Base-by-base conservation (phyloP, 306 rosid species). In the Macrotyloma uniflorum region DNA sequence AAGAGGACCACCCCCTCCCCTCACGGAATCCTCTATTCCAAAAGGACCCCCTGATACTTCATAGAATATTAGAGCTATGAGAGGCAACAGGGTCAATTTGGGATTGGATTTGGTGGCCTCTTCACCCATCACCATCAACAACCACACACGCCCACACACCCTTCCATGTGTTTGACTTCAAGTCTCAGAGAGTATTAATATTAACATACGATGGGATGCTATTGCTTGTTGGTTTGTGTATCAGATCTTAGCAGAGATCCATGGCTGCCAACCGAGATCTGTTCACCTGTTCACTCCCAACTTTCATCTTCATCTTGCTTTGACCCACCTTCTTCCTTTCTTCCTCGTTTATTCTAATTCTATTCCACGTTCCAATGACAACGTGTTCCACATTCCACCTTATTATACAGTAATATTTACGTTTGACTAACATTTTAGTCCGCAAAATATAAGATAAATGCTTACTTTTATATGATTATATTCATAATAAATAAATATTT, bases 11-110 rank as follows among this genome's bases (percentile, higher is more conserved):
- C 90, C 97, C 0, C 94, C 97, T 12, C 89, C 82, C 67, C 82
- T 85, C 13, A 94, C 96, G 0, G 98, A 90, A 80, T 94, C 98
- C 67, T 94, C 98, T 0, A 94, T 66, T 38, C 98, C 97, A 57
- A 94, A 90, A 46, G 98, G 97, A 79, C 98, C 97, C 1, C 98
- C 98, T 5, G 97, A 94, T 18, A 94, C 98, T 72, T 91, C 93
- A 49, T 94, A 94, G 93, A 94, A 94, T 30, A 94, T 94, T 38
- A 94, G 74, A 64, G 98, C 98, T 66, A 94, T 82, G 0, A 94
- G 94, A 82, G 98, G 98, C 11, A 90, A 70, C 16, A 94, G 8
- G 5, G 97, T 92, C n/a, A 94, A 72, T 79, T 92, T 94, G 32
- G 86, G 90, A 66, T 65, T 83, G 5, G 47, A 42, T 74, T 78